Evolutionary conservation across 1,284 basidiomycete species (phyloP).

Genomic region (Boletus smithii): DNA sequence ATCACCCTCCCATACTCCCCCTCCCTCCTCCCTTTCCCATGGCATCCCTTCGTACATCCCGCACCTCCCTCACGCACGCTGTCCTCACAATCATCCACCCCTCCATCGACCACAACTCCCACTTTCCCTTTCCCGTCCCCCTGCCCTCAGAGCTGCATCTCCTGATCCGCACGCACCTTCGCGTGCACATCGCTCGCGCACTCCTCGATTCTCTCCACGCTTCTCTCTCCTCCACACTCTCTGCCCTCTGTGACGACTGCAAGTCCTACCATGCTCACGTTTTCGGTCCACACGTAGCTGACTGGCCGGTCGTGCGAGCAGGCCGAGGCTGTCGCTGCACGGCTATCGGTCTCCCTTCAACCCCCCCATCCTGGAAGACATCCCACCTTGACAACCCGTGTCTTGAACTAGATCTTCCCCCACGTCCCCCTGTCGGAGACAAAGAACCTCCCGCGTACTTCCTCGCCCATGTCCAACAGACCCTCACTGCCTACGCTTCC

Average conservation of each 20-base stretch:
- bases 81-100: slow-evolving; percentile 47
- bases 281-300: slow-evolving; percentile 32
- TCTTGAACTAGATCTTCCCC: slow-evolving; percentile 15
- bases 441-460: slow-evolving; percentile 35
- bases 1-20: slow-evolving; percentile 15
- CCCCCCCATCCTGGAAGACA: slow-evolving; percentile 9
- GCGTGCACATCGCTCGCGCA: slow-evolving; percentile 21
- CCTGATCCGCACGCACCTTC: slow-evolving; percentile 32
- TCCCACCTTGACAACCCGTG: slow-evolving; percentile 7
- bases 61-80: slow-evolving; percentile 44
- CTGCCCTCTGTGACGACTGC: slow-evolving; percentile 31
- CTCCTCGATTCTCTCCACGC: slow-evolving; percentile 30
- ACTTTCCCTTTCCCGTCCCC: slow-evolving; percentile 23
- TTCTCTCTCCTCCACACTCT: slow-evolving; percentile 22
- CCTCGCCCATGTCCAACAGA: slow-evolving; percentile 25
- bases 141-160: slow-evolving; percentile 52
- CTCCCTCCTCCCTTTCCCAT: slow-evolving; percentile 10
- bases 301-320: slow-evolving; percentile 32
- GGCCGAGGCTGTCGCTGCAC: slow-evolving; percentile 30
- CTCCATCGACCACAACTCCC: slow-evolving; percentile 25
- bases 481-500: slow-evolving; percentile 26
- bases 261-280: slow-evolving; percentile 33
- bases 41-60: slow-evolving; percentile 34
- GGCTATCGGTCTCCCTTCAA: slow-evolving; percentile 18
- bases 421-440: slow-evolving; percentile 27